Conservation (phyloP, 2,329 filamentous ascomycete genomes). For the Acarospora socialis region DNA sequence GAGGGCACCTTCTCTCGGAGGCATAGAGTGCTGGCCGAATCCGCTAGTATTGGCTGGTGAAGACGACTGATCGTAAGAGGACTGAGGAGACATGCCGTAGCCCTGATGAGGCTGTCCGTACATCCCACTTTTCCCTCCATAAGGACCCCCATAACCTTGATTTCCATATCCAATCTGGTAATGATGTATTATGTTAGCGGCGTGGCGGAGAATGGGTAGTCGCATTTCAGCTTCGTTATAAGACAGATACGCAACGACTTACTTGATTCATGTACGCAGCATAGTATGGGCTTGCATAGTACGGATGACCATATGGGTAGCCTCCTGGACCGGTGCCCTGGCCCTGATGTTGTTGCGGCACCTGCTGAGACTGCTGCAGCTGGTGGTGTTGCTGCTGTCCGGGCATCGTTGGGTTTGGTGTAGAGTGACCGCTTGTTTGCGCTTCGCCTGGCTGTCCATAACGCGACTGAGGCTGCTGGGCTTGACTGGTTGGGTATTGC, state of each 20-base stretch:
- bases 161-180: slow-evolving; percentile 41
- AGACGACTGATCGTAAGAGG: slow-evolving; percentile 44
- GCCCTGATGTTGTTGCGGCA: slow-evolving; percentile 35
- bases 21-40: slow-evolving; percentile 26
- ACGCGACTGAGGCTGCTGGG: slow-evolving; percentile 55
- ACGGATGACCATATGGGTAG: slow-evolving; percentile 47
- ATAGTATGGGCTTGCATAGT: slow-evolving; percentile 49
- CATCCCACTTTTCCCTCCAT: slow-evolving; percentile 43
- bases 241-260: slow-evolving; percentile 15
- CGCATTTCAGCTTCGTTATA: slow-evolving; percentile 11
- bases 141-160: slow-evolving; percentile 32
- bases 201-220: too few relatives aligned
- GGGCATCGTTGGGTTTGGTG: slow-evolving; percentile 62
- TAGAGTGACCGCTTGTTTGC: slow-evolving; percentile 79
- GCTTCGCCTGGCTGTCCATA: slow-evolving; percentile 53
- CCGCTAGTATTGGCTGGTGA: slow-evolving; percentile 46
- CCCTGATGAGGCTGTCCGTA: slow-evolving; percentile 48
- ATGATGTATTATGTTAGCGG: slow-evolving; percentile 31
- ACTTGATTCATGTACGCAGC: slow-evolving; percentile 44
- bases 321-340: slow-evolving; percentile 35
- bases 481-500: slow-evolving; percentile 45
- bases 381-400: slow-evolving; percentile 40
- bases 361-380: slow-evolving; percentile 30
- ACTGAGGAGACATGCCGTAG: slow-evolving; percentile 39
- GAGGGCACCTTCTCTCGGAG: slow-evolving; percentile 33